Conservation (phyloP, 345 rosid species). For the Populus davidiana region DNA sequence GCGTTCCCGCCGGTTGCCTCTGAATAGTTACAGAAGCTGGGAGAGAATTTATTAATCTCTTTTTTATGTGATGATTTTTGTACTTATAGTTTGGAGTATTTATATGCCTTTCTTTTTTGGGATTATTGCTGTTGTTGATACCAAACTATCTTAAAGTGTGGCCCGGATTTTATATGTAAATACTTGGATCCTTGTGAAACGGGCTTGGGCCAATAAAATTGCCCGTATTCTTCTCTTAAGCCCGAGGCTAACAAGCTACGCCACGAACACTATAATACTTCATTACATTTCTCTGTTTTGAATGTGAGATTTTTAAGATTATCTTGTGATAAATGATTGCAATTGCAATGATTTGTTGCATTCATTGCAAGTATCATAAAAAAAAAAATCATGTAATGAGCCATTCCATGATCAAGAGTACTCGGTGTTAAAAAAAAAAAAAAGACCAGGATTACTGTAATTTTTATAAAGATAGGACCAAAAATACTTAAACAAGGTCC, state of each 20-base stretch:
- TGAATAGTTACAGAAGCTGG: neutral
- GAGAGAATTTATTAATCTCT: constrained; percentile 3
- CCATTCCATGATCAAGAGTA: too few species aligned
- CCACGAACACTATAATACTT: too few species aligned
- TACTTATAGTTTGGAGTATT: neutral
- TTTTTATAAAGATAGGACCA: too few species aligned
- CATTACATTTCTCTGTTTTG: too few species aligned
- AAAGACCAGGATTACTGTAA: too few species aligned
- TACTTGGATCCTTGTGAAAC: neutral
- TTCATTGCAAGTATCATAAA: too few species aligned
- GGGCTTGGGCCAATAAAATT: neutral
- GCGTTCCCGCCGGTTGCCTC: constrained; percentile 36
- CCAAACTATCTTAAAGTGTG: neutral
- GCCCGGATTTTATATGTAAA: neutral
- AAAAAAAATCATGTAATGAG: too few species aligned
- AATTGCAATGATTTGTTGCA: too few species aligned
- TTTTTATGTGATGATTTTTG: neutral
- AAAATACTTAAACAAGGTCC: too few species aligned
- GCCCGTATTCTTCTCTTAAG: neutral
- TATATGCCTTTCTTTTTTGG: neutral
- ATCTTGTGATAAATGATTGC: too few species aligned
- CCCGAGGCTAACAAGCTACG: neutral
- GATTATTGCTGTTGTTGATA: neutral
- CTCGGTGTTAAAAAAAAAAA: too few species aligned
- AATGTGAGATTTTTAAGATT: too few species aligned